Conservation (phyloP, 371 early-diverging fungal genomes). For the Rhizopus sp. region DNA sequence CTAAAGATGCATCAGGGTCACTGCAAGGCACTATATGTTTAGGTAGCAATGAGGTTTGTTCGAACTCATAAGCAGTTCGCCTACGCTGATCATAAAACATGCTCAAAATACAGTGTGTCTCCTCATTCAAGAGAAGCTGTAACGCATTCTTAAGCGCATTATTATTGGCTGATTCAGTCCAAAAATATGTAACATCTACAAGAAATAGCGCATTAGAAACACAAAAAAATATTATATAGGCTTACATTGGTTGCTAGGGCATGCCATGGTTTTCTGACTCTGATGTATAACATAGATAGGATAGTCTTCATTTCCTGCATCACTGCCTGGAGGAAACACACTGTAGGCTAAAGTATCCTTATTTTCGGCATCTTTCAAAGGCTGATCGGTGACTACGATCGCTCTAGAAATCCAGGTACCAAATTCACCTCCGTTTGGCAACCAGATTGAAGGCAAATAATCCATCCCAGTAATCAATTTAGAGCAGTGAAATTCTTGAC, state of each 20-base stretch:
- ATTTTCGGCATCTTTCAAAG: slow-evolving; percentile 35
- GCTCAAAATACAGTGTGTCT: slow-evolving; percentile 26
- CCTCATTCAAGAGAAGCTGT: slow-evolving; percentile 29
- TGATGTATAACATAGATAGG: slow-evolving; percentile 60
- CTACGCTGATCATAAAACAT: slow-evolving; percentile 51
- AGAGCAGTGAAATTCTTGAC: slow-evolving; percentile 43
- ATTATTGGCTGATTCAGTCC: slow-evolving; percentile 31
- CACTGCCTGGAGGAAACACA: slow-evolving; percentile 60
- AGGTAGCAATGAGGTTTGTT: slow-evolving; percentile 37
- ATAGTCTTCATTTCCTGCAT: slow-evolving; percentile 36
- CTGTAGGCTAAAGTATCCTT: slow-evolving; percentile 45
- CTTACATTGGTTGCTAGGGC: slow-evolving; percentile 66
- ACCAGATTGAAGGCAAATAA: slow-evolving; percentile 49
- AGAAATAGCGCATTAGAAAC: too few species aligned
- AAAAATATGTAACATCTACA: slow-evolving; percentile 35
- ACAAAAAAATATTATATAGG: not conserved
- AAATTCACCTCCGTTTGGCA: slow-evolving; percentile 28
- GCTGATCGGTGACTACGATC: slow-evolving; percentile 50
- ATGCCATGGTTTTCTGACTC: slow-evolving; percentile 62
- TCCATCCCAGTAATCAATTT: slow-evolving; percentile 56
- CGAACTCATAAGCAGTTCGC: slow-evolving; percentile 27
- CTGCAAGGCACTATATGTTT: slow-evolving; percentile 44
- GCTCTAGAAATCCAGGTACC: slow-evolving; percentile 50
- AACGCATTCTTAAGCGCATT: slow-evolving; percentile 24
- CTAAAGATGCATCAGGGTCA: slow-evolving; percentile 46